Percentiles rank a stretch among this genome's conserved stretches.
Evolutionary conservation across 2,329 filamentous ascomycete species (phyloP).

Genomic region (Ophiocordyceps robertsii): DNA sequence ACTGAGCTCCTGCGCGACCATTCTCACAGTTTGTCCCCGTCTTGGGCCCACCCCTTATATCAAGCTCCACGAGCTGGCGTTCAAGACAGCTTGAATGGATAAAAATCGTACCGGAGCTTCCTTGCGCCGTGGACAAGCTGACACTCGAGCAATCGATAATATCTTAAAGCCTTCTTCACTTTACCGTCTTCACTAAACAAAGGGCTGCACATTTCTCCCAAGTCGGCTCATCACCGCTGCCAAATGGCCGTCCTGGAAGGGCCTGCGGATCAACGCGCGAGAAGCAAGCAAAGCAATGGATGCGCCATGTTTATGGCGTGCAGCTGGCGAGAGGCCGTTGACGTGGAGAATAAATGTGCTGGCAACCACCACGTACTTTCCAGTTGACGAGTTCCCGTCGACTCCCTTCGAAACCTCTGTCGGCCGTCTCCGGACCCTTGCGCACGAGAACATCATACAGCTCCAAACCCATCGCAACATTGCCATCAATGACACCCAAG

Average conservation of each 20-base stretch:
- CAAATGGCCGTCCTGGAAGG: not conserved
- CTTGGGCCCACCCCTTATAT: no score
- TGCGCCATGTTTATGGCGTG: not conserved
- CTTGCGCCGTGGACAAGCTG: no score
- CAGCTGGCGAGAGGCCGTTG: not conserved
- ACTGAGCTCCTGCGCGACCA: no score
- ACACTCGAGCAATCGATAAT: no score
- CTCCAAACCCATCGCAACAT: constrained; percentile 18
- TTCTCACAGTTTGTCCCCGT: no score
- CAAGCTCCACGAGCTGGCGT: no score
- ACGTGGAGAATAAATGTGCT: not conserved
- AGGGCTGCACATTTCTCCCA: no score
- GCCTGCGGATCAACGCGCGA: not conserved
- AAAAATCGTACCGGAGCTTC: no score
- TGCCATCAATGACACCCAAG: constrained; percentile 11
- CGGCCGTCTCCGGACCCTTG: not conserved
- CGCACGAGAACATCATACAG: not conserved
- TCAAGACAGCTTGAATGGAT: no score
- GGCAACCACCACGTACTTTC: not conserved
- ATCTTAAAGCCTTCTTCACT: no score
- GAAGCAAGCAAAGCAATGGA: not conserved
- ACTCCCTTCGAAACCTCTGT: not conserved
- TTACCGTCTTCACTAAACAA: no score
- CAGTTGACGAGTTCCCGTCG: constrained; percentile 3
- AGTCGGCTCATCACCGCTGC: no score